Evolutionary conservation across 176 grass and related monocot genomes (phyloP), one percentile per base, ranked within the genome.

Genomic region (Phragmites australis): DNA sequence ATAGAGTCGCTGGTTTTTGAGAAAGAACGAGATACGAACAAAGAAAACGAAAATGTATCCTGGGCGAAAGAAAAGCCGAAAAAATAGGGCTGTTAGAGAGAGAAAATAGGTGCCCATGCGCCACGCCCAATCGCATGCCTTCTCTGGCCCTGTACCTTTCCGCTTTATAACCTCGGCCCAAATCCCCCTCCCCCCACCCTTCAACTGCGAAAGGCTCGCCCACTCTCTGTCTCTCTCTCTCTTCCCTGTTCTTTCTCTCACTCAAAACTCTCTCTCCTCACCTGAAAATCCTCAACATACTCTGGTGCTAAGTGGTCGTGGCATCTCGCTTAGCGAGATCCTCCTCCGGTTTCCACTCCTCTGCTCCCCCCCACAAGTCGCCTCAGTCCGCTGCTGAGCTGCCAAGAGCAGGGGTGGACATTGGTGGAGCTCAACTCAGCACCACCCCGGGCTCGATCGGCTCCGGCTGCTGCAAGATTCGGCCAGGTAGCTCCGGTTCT

Each of bases 91-190:
- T 16, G 10, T 4, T 4, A 67, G 57, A 32, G 80, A 31, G 74
- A 58, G 58, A 59, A 79, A 76, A 72, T 72, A 58, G 65, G 72
- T 45, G 87, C 61, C 75, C 81, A 88, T 88, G 60, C 41, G 82
- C 71, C 71, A 39, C 75, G 83, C 78, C 88, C 88, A 86, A 89
- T 89, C 34, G 72, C 63, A 47, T 70, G 32, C 52, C 79, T 81
- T 81, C 79, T 81, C 61, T 79, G 65, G 51, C 66, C 27, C 56
- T 79, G 81, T 80, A 88, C 60, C 81, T 88, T 83, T 78, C 74
- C 74, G 60, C 87, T 84, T 84, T 88, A 88, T 89, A 80, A 80
- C 84, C 87, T 52, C 50, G 26, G 68, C 49, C 68, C 75, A 72
- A 78, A 60, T 31, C 52, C 58, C 7, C 63, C 61, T 59, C 71